Percentiles rank a stretch among this genome's conserved stretches.
phyloP scores from a whole-genome alignment of 208 protist species.

The Tritrichomonas musculus region DNA sequence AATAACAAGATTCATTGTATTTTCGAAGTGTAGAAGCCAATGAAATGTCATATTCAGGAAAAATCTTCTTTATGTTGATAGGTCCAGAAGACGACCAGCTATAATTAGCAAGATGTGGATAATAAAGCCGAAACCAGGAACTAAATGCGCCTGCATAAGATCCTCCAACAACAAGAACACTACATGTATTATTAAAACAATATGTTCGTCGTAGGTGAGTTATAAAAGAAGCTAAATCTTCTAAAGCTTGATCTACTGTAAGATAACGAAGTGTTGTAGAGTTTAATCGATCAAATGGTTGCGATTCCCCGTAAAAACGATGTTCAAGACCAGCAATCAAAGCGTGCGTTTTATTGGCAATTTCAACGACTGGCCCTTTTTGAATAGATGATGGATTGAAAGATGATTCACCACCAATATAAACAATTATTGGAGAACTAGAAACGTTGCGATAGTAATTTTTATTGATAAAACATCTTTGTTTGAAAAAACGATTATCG shows the following conservation, averaged over 20 bases:
- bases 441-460: not conserved
- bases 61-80: not conserved
- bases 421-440: not conserved
- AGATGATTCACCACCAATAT: not conserved
- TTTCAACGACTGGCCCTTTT: not conserved
- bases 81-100: not conserved
- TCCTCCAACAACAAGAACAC: not conserved
- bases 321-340: not conserved
- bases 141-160: not conserved
- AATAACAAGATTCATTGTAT: too few species aligned
- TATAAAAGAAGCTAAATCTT: not conserved
- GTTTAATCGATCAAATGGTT: not conserved
- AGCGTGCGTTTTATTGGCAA: not conserved
- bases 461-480: not conserved
- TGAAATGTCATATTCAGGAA: not conserved
- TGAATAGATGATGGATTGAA: not conserved
- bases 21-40: not conserved
- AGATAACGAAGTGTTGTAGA: not conserved
- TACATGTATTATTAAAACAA: not conserved
- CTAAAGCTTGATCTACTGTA: conserved; percentile 18
- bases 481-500: not conserved
- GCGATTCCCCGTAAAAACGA: not conserved
- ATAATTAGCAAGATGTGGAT: not conserved
- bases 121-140: not conserved
- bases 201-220: not conserved